Percentiles rank a stretch among this genome's conserved stretches.
These are phyloP conservation scores for Entomortierella lignicola DNA, from an alignment of 192 early-diverging fungal genomes.

Conservation along the genomic window DNA sequence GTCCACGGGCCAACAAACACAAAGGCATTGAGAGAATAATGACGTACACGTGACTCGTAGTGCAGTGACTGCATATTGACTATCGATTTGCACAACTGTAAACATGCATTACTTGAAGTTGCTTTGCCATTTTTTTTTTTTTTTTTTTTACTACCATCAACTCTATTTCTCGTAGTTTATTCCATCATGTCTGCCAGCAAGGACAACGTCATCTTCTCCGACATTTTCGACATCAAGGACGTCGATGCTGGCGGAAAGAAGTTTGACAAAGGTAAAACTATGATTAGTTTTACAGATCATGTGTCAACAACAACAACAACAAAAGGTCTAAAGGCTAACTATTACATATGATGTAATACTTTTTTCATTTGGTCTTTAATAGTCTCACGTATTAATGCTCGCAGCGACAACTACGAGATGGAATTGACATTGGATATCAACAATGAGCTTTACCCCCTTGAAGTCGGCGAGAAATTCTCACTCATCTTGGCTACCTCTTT, in stretches of 20 bases:
- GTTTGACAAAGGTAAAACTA: conserved; percentile 86
- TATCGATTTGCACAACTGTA: too few relatives aligned
- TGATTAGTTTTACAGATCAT: neutral
- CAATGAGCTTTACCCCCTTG: conserved; percentile 91
- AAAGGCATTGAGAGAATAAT: too few relatives aligned
- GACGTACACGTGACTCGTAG: too few relatives aligned
- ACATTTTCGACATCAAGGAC: conserved; percentile 91
- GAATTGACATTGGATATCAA: conserved; percentile 95
- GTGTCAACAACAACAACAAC: neutral
- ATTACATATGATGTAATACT: too few relatives aligned
- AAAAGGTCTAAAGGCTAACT: neutral
- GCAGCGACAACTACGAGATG: conserved; percentile 88
- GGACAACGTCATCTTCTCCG: conserved; percentile 87
- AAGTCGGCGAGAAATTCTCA: conserved; percentile 86
- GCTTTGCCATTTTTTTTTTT: neutral
- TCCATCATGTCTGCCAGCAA: conserved; percentile 64
- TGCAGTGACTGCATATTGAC: too few relatives aligned
- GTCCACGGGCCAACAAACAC: too few relatives aligned
- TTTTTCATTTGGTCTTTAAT: neutral
- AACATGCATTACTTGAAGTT: too few relatives aligned
- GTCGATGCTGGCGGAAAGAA: conserved; percentile 91
- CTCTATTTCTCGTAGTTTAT: neutral
- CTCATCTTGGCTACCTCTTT: conserved; percentile 87
- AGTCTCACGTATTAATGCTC: conserved; percentile 90
- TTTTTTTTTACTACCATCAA: neutral